These are phyloP conservation scores for Yamadazyma taylorii DNA, from an alignment of 1,139 yeast genomes.

Conservation along the genomic window DNA sequence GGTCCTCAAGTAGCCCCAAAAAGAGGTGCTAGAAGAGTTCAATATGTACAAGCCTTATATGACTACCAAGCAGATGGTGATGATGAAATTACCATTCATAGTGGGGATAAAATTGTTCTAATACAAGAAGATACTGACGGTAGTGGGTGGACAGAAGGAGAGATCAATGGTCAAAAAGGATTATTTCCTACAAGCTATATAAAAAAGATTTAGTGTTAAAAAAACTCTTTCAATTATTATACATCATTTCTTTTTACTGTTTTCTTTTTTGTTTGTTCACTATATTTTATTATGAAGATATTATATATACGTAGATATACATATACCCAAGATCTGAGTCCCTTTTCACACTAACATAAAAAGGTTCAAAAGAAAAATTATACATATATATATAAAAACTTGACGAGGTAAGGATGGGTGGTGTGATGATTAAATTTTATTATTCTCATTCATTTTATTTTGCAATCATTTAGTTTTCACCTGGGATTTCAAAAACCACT, in stretches of 20 bases:
- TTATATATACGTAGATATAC: conserved; percentile 8
- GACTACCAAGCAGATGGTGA: conserved; percentile 81
- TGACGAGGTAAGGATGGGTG: conserved; percentile 8
- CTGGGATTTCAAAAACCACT: conserved; percentile 97
- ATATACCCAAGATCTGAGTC: neutral
- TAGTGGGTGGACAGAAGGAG: conserved; percentile 97
- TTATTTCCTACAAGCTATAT: conserved; percentile 83
- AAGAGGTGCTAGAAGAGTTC: conserved; percentile 66
- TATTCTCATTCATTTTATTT: conserved; percentile 1
- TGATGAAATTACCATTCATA: conserved; percentile 70
- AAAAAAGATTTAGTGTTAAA: conserved; percentile 26
- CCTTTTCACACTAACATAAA: neutral
- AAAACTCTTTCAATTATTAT: conserved; percentile 2
- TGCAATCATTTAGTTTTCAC: conserved; percentile 44
- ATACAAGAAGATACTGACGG: conserved; percentile 73
- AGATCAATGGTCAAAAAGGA: conserved; percentile 68
- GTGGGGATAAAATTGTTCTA: conserved; percentile 76
- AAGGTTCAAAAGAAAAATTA: conserved; percentile 3
- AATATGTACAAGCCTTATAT: conserved; percentile 72
- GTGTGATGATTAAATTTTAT: conserved; percentile 6
- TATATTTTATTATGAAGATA: conserved; percentile 14
- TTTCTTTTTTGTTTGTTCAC: no score
- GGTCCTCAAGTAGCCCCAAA: conserved; percentile 80
- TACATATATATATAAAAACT: no score
- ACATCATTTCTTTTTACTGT: no score